phyloP scores from a whole-genome alignment of 352 stramenopile species.

The Pythium apleroticum region DNA sequence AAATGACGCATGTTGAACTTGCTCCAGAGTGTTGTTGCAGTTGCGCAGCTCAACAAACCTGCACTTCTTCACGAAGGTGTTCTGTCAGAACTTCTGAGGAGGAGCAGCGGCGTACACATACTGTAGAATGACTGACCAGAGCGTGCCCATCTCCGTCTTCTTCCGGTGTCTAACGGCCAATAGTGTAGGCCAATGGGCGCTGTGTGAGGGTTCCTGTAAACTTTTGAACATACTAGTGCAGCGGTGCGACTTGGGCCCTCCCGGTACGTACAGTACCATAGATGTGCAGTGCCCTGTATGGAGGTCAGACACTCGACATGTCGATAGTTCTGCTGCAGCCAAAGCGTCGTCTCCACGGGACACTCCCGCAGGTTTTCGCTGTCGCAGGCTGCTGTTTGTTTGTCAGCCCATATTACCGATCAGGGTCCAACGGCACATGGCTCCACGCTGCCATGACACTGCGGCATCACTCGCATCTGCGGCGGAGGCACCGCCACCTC shows the following conservation, averaged over 20 bases:
- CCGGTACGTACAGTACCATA: no score
- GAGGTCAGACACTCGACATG: background rate
- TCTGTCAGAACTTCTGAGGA: background rate
- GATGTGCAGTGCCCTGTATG: no score
- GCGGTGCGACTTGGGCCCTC: no score
- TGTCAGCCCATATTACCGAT: no score
- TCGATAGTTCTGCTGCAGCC: no score
- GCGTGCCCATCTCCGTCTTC: background rate
- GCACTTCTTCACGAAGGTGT: background rate
- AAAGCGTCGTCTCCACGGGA: background rate
- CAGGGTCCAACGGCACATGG: no score
- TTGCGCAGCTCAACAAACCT: background rate
- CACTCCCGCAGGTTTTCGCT: background rate
- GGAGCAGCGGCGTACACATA: background rate
- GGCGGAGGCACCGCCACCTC: background rate
- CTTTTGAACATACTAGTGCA: no score
- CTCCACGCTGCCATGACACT: background rate
- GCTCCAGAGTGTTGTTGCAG: background rate
- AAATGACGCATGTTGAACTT: conserved; percentile 2
- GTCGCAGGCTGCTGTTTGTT: background rate
- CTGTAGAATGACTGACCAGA: background rate
- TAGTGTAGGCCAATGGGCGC: no score
- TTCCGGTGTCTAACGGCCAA: no score
- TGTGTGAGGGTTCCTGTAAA: no score
- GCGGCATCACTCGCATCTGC: background rate